Evolutionary conservation across 148 eudicot genomes (phyloP).

Genomic region (Cornus controversa): DNA sequence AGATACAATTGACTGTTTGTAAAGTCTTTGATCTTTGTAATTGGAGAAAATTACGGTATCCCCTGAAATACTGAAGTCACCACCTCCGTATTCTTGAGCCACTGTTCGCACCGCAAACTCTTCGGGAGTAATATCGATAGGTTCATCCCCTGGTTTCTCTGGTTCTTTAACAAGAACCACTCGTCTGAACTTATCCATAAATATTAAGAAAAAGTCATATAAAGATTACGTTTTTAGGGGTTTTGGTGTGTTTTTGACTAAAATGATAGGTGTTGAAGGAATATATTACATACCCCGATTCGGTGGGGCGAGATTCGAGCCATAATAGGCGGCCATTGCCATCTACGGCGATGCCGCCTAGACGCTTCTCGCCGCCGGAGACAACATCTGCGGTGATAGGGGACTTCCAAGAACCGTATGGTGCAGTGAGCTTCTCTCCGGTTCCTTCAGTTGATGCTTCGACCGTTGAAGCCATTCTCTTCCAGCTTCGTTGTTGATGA

Average conservation of each 20-base stretch:
- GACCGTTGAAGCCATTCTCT: constrained; percentile 18
- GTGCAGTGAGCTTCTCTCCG: constrained; percentile 40
- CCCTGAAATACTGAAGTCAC: constrained; percentile 64
- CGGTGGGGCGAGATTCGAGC: constrained; percentile 83
- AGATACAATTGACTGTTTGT: constrained; percentile 45
- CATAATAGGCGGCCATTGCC: constrained; percentile 65
- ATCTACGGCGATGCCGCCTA: constrained; percentile 73
- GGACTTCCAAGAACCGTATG: constrained; percentile 91
- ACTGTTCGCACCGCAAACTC: constrained; percentile 70
- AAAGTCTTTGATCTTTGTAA: constrained; percentile 73
- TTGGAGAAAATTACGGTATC: constrained; percentile 59
- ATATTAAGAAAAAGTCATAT: constrained; percentile 4
- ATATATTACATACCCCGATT: constrained; percentile 61
- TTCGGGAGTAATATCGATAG: constrained; percentile 67
- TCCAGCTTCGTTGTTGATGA: constrained; percentile 2
- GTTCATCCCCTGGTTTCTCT: constrained; percentile 43
- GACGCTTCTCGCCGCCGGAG: constrained; percentile 68
- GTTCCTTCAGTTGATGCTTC: constrained; percentile 14
- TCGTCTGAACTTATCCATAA: constrained; percentile 39
- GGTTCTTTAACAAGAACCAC: constrained; percentile 64
- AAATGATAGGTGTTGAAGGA: not conserved
- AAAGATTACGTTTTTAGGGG: not conserved
- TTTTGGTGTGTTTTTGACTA: not conserved
- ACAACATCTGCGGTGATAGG: constrained; percentile 82
- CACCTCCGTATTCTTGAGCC: constrained; percentile 96